These are phyloP conservation scores for Zarea fungicola DNA, from an alignment of 2,329 filamentous ascomycete species.

Conservation along the genomic window DNA sequence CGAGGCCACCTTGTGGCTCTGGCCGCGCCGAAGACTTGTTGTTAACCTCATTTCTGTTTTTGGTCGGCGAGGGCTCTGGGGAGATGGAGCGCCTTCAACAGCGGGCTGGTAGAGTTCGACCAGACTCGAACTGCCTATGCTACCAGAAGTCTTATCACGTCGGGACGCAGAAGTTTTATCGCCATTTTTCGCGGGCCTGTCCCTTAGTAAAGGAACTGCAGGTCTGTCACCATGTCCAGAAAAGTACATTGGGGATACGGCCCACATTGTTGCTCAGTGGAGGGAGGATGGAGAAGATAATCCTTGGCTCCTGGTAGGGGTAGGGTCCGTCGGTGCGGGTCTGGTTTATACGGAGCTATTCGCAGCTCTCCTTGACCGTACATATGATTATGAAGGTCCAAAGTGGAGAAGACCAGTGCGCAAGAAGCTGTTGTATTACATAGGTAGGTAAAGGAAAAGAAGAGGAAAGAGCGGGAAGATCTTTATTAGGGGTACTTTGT, in stretches of 20 bases:
- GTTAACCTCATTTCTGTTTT: slow-evolving; percentile 54
- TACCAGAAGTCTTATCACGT: slow-evolving; percentile 14
- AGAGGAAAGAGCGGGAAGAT: slow-evolving; percentile 7
- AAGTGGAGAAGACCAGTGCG: not conserved
- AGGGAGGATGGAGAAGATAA: slow-evolving; percentile 5
- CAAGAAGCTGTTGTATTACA: too few species aligned
- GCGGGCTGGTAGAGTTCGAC: slow-evolving; percentile 51
- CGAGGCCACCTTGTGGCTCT: slow-evolving; percentile 37
- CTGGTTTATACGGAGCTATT: slow-evolving; percentile 9
- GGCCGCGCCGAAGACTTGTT: slow-evolving; percentile 34
- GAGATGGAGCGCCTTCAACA: slow-evolving; percentile 56
- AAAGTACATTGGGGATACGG: slow-evolving; percentile 9
- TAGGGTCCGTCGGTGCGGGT: slow-evolving; percentile 10
- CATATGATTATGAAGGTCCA: not conserved
- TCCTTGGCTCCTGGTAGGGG: slow-evolving; percentile 5
- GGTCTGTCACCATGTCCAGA: slow-evolving; percentile 6
- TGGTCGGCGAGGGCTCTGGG: slow-evolving; percentile 52
- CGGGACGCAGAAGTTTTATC: slow-evolving; percentile 6
- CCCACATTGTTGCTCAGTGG: slow-evolving; percentile 14
- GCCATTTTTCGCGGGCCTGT: slow-evolving; percentile 10
- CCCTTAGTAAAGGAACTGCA: slow-evolving; percentile 8
- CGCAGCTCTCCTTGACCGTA: slow-evolving; percentile 1
- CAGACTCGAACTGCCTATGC: slow-evolving; percentile 15
- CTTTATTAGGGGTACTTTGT: not conserved
- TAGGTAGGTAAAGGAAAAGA: not conserved